A percentile compares a stretch with the other conserved stretches of the same genome.
Conservation (phyloP, 306 rosid species). For the Heteromeles arbutifolia region DNA sequence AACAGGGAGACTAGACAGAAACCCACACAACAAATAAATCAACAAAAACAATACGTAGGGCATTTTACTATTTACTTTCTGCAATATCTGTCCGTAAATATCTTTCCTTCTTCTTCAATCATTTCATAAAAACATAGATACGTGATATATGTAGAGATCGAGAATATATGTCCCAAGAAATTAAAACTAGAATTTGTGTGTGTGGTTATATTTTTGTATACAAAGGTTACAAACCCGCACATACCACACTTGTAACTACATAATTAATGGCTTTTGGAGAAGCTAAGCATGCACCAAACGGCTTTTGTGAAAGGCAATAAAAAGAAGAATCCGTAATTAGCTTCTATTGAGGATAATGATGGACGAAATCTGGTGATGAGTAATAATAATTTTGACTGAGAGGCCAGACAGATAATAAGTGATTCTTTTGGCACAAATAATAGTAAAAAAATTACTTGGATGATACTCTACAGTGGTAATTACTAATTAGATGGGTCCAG, state of each 20-base stretch:
- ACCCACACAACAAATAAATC: too few species aligned
- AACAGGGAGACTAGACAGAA: too few species aligned
- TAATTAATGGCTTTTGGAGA: neutral
- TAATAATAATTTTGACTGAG: neutral
- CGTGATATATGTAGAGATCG: neutral
- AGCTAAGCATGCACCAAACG: neutral
- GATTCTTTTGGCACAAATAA: neutral
- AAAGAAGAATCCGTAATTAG: neutral
- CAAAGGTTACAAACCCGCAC: neutral
- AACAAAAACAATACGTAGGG: too few species aligned
- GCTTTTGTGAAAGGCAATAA: neutral
- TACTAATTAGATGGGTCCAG: neutral
- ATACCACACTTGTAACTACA: neutral
- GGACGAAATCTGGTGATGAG: neutral
- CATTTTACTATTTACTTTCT: too few species aligned
- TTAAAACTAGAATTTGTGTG: neutral
- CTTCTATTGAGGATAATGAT: neutral
- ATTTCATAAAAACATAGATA: neutral
- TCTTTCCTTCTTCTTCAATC: neutral
- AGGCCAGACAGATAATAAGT: neutral
- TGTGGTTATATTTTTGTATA: neutral
- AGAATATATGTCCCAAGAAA: neutral
- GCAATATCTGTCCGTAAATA: too few species aligned
- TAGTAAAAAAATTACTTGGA: constrained; percentile 1
- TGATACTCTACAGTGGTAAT: constrained; percentile 12